phyloP scores from a whole-genome alignment of 805 yeast genomes.

The Zygoascus ofunaensis region DNA sequence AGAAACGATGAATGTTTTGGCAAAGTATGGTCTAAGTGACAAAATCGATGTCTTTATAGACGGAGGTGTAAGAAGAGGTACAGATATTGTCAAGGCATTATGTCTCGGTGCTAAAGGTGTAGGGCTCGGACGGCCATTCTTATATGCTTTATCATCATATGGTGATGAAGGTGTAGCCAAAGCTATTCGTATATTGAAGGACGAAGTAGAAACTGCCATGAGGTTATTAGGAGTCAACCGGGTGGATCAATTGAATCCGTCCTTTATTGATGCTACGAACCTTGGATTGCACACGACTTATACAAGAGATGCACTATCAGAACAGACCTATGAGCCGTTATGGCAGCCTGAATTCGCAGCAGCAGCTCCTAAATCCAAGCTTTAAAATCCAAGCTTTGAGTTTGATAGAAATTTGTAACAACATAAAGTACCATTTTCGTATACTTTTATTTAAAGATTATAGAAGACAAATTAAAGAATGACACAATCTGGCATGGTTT shows the following conservation, averaged over 20 bases:
- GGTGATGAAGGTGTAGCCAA: slow-evolving; percentile 65
- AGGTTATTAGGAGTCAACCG: slow-evolving; percentile 63
- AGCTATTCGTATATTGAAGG: slow-evolving; percentile 57
- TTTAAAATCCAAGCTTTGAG: slow-evolving; percentile 15
- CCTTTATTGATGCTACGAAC: slow-evolving; percentile 49
- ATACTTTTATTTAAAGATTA: too few species aligned
- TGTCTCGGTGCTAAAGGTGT: slow-evolving; percentile 69
- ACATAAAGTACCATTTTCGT: too few species aligned
- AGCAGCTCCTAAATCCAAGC: slow-evolving; percentile 30
- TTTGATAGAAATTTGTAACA: too few species aligned
- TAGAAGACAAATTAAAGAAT: too few species aligned
- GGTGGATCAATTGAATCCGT: slow-evolving; percentile 49
- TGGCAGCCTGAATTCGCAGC: slow-evolving; percentile 32
- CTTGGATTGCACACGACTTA: slow-evolving; percentile 32
- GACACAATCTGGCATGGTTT: too few species aligned
- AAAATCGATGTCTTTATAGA: slow-evolving; percentile 59
- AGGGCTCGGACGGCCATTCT: slow-evolving; percentile 68
- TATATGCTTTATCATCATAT: slow-evolving; percentile 70
- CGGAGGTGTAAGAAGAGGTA: slow-evolving; percentile 71
- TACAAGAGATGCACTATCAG: slow-evolving; percentile 49
- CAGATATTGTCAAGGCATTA: slow-evolving; percentile 68
- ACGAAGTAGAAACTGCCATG: slow-evolving; percentile 71
- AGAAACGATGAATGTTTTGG: slow-evolving; percentile 56
- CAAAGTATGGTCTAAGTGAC: slow-evolving; percentile 26
- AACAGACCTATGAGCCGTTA: slow-evolving; percentile 48